Conservation (phyloP, 148 eudicot species). For the Chenopodium suecicum region DNA sequence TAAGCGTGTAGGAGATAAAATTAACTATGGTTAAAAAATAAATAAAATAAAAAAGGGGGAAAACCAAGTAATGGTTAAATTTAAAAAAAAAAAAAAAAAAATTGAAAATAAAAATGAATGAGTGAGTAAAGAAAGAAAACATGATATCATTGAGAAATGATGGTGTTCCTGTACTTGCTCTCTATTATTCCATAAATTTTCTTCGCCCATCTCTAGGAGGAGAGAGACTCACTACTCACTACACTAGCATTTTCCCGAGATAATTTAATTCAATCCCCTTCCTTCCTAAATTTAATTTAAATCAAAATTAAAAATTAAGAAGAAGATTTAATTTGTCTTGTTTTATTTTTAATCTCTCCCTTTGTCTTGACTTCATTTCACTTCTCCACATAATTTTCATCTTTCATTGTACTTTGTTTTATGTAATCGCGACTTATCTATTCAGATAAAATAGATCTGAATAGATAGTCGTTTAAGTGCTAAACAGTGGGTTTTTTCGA, state of each 20-base stretch:
- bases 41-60: not conserved
- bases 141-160: conserved; percentile 91
- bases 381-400: too few relatives aligned
- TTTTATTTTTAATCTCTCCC: not conserved
- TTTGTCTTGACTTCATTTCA: too few relatives aligned
- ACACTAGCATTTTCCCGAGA: conserved; percentile 33
- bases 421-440: too few relatives aligned
- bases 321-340: conserved; percentile 46
- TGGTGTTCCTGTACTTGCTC: conserved; percentile 72
- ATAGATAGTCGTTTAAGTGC: not conserved
- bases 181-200: conserved; percentile 27
- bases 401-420: too few relatives aligned
- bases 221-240: conserved; percentile 9
- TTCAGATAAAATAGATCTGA: too few relatives aligned
- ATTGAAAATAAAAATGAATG: not conserved
- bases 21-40: conserved; percentile 38
- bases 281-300: not conserved
- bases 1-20: conserved; percentile 29
- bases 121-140: conserved; percentile 5
- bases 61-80: conserved; percentile 18
- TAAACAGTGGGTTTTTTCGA: not conserved
- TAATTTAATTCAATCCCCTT: not conserved
- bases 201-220: conserved; percentile 39
- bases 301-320: conserved; percentile 21
- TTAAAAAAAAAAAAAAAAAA: not conserved